phyloP scores from a whole-genome alignment of 306 rosid genomes.

The Sophora flavescens region DNA sequence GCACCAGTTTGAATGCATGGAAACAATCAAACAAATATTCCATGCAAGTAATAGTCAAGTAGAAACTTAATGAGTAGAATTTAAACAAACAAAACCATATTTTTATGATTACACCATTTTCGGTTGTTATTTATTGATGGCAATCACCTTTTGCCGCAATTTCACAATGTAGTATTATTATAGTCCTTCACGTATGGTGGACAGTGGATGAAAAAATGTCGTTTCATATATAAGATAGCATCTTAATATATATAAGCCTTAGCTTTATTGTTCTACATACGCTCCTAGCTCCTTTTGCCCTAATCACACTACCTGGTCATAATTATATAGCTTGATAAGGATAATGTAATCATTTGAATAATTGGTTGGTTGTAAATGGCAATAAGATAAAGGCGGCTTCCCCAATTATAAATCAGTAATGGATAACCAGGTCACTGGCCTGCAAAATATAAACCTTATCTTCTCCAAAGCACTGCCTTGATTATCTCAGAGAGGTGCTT shows the following conservation, averaged over 20 bases:
- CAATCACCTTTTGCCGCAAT: not conserved
- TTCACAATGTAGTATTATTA: constrained; percentile 13
- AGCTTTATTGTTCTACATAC: constrained; percentile 23
- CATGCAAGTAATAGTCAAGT: not conserved
- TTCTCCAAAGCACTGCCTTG: constrained; percentile 18
- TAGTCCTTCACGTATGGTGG: constrained; percentile 19
- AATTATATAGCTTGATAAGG: constrained; percentile 37
- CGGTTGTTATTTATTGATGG: constrained; percentile 30
- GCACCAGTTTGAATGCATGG: not conserved
- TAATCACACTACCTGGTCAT: constrained; percentile 28
- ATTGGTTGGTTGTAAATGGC: constrained; percentile 22
- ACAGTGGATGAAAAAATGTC: constrained; percentile 12
- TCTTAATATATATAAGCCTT: constrained; percentile 33
- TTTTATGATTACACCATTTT: not conserved
- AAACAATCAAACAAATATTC: constrained; percentile 8
- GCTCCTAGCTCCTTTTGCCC: constrained; percentile 15
- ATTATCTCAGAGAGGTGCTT: not conserved
- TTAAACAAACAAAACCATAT: not conserved
- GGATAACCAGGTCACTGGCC: constrained; percentile 43
- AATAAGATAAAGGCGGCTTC: constrained; percentile 20
- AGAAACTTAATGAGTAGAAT: not conserved
- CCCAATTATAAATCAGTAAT: not conserved
- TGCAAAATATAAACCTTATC: constrained; percentile 37
- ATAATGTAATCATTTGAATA: constrained; percentile 31
- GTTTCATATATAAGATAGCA: constrained; percentile 22